These are phyloP conservation scores for Trichosphaerium sp. DNA, from an alignment of 78 protist species.

Conservation along the genomic window DNA sequence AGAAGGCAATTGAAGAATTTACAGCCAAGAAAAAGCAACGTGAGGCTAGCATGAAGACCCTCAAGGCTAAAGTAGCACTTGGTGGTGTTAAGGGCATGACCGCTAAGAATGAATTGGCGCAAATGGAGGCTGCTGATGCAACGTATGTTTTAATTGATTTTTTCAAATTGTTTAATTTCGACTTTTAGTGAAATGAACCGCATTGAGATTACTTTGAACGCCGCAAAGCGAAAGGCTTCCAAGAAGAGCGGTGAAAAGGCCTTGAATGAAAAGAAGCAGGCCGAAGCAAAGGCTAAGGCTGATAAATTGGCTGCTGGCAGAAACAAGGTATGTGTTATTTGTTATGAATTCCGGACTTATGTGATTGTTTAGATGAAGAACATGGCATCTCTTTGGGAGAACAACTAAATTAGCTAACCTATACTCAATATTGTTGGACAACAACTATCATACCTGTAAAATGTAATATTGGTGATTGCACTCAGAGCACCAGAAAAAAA, in stretches of 20 bases:
- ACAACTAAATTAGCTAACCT: no score
- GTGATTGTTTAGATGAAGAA: no score
- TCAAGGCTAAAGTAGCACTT: neutral
- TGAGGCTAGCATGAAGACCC: neutral
- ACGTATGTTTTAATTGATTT: no score
- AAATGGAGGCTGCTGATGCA: neutral
- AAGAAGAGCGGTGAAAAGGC: neutral
- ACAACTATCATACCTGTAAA: no score
- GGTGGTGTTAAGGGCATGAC: constrained; percentile 1
- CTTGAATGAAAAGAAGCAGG: neutral
- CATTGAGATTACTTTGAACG: constrained; percentile 5
- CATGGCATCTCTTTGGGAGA: no score
- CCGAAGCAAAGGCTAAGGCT: neutral
- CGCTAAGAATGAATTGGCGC: neutral
- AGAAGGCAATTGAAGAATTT: constrained; percentile 4
- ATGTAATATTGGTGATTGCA: no score
- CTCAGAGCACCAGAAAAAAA: no score
- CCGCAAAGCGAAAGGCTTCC: neutral
- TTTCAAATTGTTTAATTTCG: no score
- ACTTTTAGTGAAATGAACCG: constrained; percentile 16
- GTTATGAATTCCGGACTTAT: no score
- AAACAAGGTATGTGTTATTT: no score
- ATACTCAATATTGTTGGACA: no score
- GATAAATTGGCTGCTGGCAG: neutral
- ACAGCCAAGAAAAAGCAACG: constrained; percentile 3